Base-by-base conservation (phyloP, 768 basidiomycete genomes). In the Leccinum olivaceopallidum region DNA sequence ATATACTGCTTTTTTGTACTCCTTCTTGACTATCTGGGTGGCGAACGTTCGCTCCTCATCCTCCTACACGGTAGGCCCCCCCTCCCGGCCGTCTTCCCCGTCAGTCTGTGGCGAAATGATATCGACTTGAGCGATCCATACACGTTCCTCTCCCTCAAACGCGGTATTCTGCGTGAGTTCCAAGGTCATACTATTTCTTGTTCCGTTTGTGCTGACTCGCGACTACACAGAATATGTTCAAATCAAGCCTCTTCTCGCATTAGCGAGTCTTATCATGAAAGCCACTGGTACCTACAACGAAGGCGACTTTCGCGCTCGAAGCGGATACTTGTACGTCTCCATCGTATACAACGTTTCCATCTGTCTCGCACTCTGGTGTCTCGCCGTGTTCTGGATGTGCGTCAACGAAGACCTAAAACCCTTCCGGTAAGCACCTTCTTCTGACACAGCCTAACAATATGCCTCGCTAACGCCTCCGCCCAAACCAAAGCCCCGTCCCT, bases 341-440 rank as follows among this genome's bases (percentile, higher is more conserved):
- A 81, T 96, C 65, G 77, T 95, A 56, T 95, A 90, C 78, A 92
- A 94, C 78, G 71, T 81, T 56, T 91, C 89, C 68, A 94, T 94
- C 52, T 89, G 86, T 74, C 78, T 91, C 50, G 84, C 83, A 32
- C 75, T 95, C 24, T 95, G 94, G 78, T 98, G 95, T 68, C 83
- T 98, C 44, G 97, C 94, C 0, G 88, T 97, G 77, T 98, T 98
- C 75, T 99, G 97, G 97, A 83, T 95, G 58, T 93, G 91, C 60
- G 91, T 98, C 5, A 87, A 85, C 67, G 81, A 89, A 37, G 97
- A 98, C 71, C 78, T 98, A 53, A 89, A 90, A 72, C 93, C 94
- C 2, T 97, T 94, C 78, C 81, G 90, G 90, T 89, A 58, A 65
- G 87, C 48, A 32, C 16, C 0, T 34, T 34, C 49, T 7, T 6